Evolutionary conservation across 257 asterid species (phyloP).

Genomic region (Scutellaria minor): DNA sequence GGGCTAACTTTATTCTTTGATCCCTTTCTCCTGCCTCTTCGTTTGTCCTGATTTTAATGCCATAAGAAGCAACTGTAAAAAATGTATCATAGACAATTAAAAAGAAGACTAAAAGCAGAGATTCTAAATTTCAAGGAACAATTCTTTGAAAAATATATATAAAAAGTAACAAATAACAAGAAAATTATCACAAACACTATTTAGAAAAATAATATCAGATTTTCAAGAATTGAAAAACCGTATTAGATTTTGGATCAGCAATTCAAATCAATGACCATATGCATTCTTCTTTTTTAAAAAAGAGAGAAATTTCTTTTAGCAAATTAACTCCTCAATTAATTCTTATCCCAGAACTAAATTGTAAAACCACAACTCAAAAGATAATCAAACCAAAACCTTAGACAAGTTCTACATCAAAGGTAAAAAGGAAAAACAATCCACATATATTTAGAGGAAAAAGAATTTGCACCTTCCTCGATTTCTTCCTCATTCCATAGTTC

Average conservation of each 20-base stretch:
- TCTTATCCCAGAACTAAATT: background rate
- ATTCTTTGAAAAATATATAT: background rate
- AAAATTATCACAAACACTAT: background rate
- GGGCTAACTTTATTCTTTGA: constrained; percentile 61
- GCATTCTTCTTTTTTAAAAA: too few relatives aligned
- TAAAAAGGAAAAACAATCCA: constrained; percentile 6
- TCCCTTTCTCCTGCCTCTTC: constrained; percentile 74
- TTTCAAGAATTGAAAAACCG: background rate
- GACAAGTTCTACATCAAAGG: background rate
- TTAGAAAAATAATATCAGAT: background rate
- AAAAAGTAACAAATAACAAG: background rate
- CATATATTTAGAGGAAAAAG: background rate
- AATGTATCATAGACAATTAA: constrained; percentile 11
- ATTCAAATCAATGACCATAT: background rate
- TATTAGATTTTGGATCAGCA: background rate
- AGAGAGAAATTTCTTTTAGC: background rate
- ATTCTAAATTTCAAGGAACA: background rate
- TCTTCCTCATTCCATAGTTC: constrained; percentile 69
- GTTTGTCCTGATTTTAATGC: constrained; percentile 46
- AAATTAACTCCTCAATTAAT: constrained; percentile 1
- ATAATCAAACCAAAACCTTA: background rate
- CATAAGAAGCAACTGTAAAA: constrained; percentile 20
- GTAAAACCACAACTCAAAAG: background rate
- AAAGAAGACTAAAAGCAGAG: constrained; percentile 15
- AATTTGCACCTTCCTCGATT: constrained; percentile 65